These are phyloP conservation scores for Scutellaria baicalensis DNA, from an alignment of 257 asterid species.

Conservation along the genomic window DNA sequence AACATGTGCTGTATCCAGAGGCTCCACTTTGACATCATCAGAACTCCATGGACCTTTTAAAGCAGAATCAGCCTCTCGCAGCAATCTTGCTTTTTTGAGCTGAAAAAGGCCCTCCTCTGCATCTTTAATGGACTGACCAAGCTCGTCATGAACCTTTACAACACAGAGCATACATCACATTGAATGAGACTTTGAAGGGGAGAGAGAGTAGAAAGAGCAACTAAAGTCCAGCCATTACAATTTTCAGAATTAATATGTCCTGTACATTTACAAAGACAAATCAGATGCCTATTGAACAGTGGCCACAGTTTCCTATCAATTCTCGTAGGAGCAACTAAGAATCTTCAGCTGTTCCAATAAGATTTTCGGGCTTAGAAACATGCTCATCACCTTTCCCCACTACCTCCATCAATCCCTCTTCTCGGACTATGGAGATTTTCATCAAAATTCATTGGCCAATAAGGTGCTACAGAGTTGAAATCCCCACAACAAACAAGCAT, in stretches of 20 bases:
- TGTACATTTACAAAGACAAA: neutral
- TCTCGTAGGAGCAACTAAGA: neutral
- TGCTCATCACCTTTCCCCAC: neutral
- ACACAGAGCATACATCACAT: neutral
- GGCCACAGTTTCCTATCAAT: neutral
- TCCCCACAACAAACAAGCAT: neutral
- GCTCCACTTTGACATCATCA: slow-evolving; percentile 38
- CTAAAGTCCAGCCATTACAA: neutral
- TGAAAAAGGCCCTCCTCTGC: slow-evolving; percentile 89
- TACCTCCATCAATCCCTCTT: neutral
- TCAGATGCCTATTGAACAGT: neutral
- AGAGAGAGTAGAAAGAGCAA: neutral
- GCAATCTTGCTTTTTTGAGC: slow-evolving; percentile 68
- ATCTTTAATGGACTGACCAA: slow-evolving; percentile 63
- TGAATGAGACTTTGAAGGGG: neutral
- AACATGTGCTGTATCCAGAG: slow-evolving; percentile 39
- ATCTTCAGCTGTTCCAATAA: neutral
- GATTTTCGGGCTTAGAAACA: neutral
- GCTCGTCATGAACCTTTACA: slow-evolving; percentile 66
- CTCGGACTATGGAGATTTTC: neutral
- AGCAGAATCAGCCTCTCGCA: slow-evolving; percentile 60
- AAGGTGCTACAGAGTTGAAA: neutral
- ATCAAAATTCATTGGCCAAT: neutral
- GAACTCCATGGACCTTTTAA: slow-evolving; percentile 28
- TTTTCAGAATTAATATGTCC: neutral